A percentile compares a stretch with the other conserved stretches of the same genome.
Evolutionary conservation across 2,329 filamentous ascomycete genomes (phyloP).

Genomic region (Aureobasidium mangrovei): DNA sequence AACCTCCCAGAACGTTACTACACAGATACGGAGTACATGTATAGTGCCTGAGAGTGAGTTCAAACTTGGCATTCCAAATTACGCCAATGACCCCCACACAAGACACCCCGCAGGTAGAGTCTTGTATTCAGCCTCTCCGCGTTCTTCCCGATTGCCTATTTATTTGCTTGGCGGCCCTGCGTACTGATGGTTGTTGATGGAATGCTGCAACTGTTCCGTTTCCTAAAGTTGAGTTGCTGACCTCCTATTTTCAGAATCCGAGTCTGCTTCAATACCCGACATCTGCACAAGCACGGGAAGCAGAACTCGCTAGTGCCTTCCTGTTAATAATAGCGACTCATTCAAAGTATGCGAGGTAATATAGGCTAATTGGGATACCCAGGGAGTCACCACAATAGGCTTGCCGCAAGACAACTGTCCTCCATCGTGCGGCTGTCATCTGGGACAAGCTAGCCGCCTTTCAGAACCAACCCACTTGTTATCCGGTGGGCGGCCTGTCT

Average conservation of each 20-base stretch:
- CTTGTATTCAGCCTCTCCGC: conserved; percentile 4
- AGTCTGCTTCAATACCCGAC: too few species aligned
- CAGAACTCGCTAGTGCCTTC: neutral
- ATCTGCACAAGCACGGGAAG: too few species aligned
- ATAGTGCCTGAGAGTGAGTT: neutral
- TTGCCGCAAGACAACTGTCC: neutral
- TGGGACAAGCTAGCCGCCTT: neutral
- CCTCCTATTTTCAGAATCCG: too few species aligned
- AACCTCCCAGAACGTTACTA: neutral
- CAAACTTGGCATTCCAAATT: neutral
- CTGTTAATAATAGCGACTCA: neutral
- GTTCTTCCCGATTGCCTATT: neutral
- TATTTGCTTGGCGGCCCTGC: neutral
- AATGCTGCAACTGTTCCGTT: neutral
- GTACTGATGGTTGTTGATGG: neutral
- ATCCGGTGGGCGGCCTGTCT: neutral
- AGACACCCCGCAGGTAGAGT: neutral
- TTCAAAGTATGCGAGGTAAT: neutral
- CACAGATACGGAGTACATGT: neutral
- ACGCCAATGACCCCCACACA: neutral
- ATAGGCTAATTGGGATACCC: neutral
- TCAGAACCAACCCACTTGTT: neutral
- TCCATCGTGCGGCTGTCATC: neutral
- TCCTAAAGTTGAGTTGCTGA: too few species aligned
- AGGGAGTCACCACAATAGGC: neutral